Base-by-base conservation (phyloP, 164 flowering plant genomes). In the Stephania cephalantha region DNA sequence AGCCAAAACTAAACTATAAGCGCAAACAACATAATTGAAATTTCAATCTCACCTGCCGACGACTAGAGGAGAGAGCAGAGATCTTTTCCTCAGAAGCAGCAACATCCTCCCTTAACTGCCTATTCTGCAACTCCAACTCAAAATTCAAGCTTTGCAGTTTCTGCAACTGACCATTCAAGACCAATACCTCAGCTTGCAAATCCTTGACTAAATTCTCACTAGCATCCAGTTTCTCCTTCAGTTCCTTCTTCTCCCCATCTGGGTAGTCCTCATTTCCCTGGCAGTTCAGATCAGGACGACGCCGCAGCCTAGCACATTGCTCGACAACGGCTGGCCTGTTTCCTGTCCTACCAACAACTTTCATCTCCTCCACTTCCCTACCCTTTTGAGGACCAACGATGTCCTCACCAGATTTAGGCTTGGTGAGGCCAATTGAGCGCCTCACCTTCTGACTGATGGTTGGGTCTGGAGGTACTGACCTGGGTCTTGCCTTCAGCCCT, bases 71-170 rank as follows among this genome's bases (percentile, higher is more conserved):
- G 74, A 79, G 80, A 66, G 85, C 72, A 61, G 82, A 82, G 44
- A 85, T 78, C 82, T 84, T 85, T 7, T 85, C 80, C 76, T 84
- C 75, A 44, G 90, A 87, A 63, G 87, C 80, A 64, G 85, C 83
- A 75, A 85, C 84, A 77, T 90, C 87, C 69, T 81, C 76, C 9
- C 67, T 29, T 48, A 86, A 87, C 84, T 73, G 78, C 63, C 46
- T 81, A 76, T 90, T 90, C 74, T 77, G 82, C 1, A 79, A 81
- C 74, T 85, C 81, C 6, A 90, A 83, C 80, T 87, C 88, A n/a
- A 46, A 71, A 71, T 87, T 90, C 81, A 86, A 82, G 79, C 73
- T 65, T 71, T 79, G 85, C 22, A 84, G 75, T 29, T 83, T 78
- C 71, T 84, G 85, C 78, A 88, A 75, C 61, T 86, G 90, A 11